Percentiles rank a stretch among this genome's conserved stretches.
These are phyloP conservation scores for Podaxis sp. DNA, from an alignment of 768 basidiomycete species.

Conservation along the genomic window DNA sequence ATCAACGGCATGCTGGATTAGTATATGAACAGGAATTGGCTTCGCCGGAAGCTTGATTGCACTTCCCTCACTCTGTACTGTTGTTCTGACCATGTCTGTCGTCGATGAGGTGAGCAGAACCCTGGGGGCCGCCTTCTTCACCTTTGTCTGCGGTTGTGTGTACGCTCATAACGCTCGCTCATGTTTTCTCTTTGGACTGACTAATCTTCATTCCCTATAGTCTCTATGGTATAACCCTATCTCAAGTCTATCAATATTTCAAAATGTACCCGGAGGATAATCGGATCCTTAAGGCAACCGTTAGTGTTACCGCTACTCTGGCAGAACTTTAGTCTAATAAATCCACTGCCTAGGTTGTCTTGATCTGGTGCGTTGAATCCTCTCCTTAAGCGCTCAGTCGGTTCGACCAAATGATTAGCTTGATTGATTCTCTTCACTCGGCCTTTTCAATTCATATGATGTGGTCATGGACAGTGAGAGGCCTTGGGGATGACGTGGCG, in stretches of 20 bases:
- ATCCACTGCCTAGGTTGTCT: neutral
- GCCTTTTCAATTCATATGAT: conserved; percentile 15
- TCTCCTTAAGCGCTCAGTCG: neutral
- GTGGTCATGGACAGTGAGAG: conserved; percentile 14
- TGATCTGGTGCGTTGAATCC: conserved; percentile 6
- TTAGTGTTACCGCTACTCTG: neutral
- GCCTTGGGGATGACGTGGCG: conserved; percentile 3
- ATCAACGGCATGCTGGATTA: neutral
- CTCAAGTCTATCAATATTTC: conserved; percentile 12
- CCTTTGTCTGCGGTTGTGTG: conserved; percentile 14
- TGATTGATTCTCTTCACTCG: conserved; percentile 11
- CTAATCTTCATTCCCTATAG: neutral
- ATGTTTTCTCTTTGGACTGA: neutral
- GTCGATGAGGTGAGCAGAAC: neutral
- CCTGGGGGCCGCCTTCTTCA: conserved; percentile 14
- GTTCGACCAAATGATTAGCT: neutral
- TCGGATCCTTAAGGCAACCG: neutral
- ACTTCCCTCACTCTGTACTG: neutral
- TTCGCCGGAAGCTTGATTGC: neutral
- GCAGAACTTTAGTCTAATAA: neutral
- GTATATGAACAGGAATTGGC: conserved; percentile 1
- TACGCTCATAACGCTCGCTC: neutral
- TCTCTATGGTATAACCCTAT: conserved; percentile 12
- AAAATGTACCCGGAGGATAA: conserved; percentile 13
- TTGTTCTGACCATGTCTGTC: neutral